These are phyloP conservation scores for Erysimum pusillum DNA, from an alignment of 441 rosid genomes.

Conservation along the genomic window DNA sequence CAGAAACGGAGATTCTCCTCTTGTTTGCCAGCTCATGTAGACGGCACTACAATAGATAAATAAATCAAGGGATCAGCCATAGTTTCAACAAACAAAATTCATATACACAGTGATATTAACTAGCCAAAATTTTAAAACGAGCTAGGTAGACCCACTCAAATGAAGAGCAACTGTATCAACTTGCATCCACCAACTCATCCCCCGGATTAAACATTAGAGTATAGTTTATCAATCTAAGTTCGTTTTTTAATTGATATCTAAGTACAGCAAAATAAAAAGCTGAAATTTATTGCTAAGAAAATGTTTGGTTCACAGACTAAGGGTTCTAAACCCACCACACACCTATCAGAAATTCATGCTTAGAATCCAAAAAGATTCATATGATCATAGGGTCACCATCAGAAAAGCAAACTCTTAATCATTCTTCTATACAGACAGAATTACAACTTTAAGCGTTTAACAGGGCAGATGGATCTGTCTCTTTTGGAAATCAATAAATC, in stretches of 20 bases:
- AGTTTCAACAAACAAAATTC: neutral
- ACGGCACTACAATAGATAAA: slow-evolving; percentile 69
- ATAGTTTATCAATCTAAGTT: slow-evolving; percentile 6
- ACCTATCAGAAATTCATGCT: neutral
- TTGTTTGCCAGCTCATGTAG: slow-evolving; percentile 98
- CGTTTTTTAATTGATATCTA: neutral
- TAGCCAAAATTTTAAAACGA: neutral
- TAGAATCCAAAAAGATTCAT: neutral
- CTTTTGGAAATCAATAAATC: neutral
- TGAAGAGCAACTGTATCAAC: neutral
- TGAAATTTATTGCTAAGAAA: neutral
- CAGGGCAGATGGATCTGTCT: neutral
- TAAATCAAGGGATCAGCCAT: slow-evolving; percentile 33
- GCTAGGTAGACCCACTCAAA: slow-evolving; percentile 12
- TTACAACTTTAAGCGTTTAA: neutral
- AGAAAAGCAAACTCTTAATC: neutral
- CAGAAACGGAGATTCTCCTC: slow-evolving; percentile 95
- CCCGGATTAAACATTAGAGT: neutral
- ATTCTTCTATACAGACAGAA: slow-evolving; percentile 1
- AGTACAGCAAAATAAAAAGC: neutral
- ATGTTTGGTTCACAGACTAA: slow-evolving; percentile 4
- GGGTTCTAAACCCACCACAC: slow-evolving; percentile 16
- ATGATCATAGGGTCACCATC: neutral
- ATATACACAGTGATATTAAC: neutral
- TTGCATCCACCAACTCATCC: slow-evolving; percentile 21